These are phyloP conservation scores for Cyberlindnera petersonii DNA, from an alignment of 805 yeast genomes.

Conservation along the genomic window DNA sequence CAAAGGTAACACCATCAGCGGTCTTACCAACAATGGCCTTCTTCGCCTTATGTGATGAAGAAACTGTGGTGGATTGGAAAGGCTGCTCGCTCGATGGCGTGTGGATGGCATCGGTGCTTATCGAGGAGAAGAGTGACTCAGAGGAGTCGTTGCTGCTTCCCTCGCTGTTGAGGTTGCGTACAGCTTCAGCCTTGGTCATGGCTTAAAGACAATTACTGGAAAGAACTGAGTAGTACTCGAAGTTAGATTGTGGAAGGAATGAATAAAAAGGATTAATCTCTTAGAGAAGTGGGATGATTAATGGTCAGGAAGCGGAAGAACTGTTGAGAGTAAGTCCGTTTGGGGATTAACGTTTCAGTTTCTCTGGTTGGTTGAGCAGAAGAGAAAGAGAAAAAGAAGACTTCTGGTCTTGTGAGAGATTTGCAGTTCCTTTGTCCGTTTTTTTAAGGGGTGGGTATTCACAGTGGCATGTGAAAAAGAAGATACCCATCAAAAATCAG, in stretches of 20 bases:
- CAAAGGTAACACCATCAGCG: slow-evolving; percentile 30
- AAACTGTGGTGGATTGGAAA: background rate
- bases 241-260: too few relatives aligned
- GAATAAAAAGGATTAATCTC: too few relatives aligned
- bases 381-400: background rate
- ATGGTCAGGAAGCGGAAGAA: background rate
- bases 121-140: slow-evolving; percentile 6
- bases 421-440: slow-evolving; percentile 1
- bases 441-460: too few relatives aligned
- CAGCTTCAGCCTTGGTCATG: too few relatives aligned
- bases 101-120: slow-evolving; percentile 3
- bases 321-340: slow-evolving; percentile 16
- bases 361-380: slow-evolving; percentile 10
- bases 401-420: too few relatives aligned
- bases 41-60: background rate
- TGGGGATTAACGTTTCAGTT: background rate
- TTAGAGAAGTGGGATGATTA: too few relatives aligned
- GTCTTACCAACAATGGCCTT: slow-evolving; percentile 21
- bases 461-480: too few relatives aligned
- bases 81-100: slow-evolving; percentile 2
- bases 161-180: background rate
- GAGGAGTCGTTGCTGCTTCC: slow-evolving; percentile 5
- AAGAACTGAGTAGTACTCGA: too few relatives aligned
- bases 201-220: too few relatives aligned
- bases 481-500: too few relatives aligned